Base-by-base conservation (phyloP, 208 protist genomes). In the Acanthamoeba sp. region DNA sequence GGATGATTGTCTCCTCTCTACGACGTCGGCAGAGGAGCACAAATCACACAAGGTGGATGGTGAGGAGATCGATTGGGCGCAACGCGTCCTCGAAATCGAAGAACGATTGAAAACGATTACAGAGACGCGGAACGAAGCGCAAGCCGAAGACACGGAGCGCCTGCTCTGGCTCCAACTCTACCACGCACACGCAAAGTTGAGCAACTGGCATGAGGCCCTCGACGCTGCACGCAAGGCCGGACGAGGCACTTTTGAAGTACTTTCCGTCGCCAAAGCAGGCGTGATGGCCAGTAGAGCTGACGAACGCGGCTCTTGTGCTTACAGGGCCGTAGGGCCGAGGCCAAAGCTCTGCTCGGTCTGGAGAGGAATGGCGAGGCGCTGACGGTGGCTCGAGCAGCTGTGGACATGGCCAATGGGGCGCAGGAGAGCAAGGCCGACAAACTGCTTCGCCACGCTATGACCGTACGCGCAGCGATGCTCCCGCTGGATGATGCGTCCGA, bases 321-420 rank as follows among this genome's bases (percentile, higher is more conserved):
- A 40, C 66, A 80, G 71, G 24, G 71, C 36, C 22, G 32, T 5
- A 20, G 32, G 24, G 71, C 38, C 24, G 71, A 80, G 38, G 71
- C 38, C 12, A 80, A 80, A 24, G 71, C 71, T 3, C 20, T 80
- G 29, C 71, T 80, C 9, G 71, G 71, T 80, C 71, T 80, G 71
- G 40, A 14, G 3, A 40, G 40, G 14, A 16, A 9, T 10, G 71
- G 71, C 71, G 71, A 80, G 24, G 71, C 71, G 71, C 40, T 80
- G 29, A 80, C 32, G 2, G 71, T 45, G 36, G 71, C 71, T 9
- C 12, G 40, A 6, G 71, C 14, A 6, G 71, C 40, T 27, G 16
- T n/a, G 29, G 22, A 6, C 9, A 34, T 50, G 0, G 71, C 71
- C 71, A 40, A 29, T 9, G 71, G 36, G 1, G 71, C 24, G 4